Evolutionary conservation across 2,329 filamentous ascomycete species (phyloP).

Genomic region (Penicillium italicum): DNA sequence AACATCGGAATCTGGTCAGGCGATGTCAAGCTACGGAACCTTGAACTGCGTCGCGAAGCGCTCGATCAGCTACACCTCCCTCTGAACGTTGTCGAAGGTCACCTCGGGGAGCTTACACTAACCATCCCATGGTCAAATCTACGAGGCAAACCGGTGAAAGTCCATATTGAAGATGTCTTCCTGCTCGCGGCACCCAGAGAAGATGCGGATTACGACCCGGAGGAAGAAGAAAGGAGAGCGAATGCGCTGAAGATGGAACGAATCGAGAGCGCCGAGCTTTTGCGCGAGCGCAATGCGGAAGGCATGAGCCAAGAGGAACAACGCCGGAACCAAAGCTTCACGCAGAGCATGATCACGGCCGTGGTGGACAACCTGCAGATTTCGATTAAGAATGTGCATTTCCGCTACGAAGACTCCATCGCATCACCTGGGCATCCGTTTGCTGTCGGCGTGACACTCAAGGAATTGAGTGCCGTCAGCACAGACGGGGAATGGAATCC

Average conservation of each 20-base stretch:
- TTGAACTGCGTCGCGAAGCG: slow-evolving; percentile 89
- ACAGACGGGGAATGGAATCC: slow-evolving; percentile 94
- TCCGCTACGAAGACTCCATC: slow-evolving; percentile 96
- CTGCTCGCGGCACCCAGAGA: slow-evolving; percentile 92
- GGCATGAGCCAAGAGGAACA: slow-evolving; percentile 93
- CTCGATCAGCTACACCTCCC: slow-evolving; percentile 95
- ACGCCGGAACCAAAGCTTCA: slow-evolving; percentile 97
- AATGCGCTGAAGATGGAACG: slow-evolving; percentile 99
- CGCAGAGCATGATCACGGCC: slow-evolving; percentile 87
- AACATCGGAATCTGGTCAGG: slow-evolving; percentile 99
- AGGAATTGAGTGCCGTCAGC: slow-evolving; percentile 95
- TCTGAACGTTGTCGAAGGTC: slow-evolving; percentile 93
- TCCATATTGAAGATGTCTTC: slow-evolving; percentile 96
- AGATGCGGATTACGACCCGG: slow-evolving; percentile 86
- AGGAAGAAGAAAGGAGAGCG: slow-evolving; percentile 81
- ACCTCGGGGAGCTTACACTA: slow-evolving; percentile 86
- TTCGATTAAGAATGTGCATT: slow-evolving; percentile 95
- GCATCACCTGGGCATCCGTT: slow-evolving; percentile 94
- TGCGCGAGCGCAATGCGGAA: slow-evolving; percentile 89
- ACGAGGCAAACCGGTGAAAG: slow-evolving; percentile 86
- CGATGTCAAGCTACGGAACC: slow-evolving; percentile 89
- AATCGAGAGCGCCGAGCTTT: slow-evolving; percentile 88
- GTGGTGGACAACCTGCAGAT: slow-evolving; percentile 99
- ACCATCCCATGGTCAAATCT: slow-evolving; percentile 98
- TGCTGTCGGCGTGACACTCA: slow-evolving; percentile 82